phyloP scores from a whole-genome alignment of 2,329 filamentous ascomycete genomes.

The Proliferodiscus dingleyae region DNA sequence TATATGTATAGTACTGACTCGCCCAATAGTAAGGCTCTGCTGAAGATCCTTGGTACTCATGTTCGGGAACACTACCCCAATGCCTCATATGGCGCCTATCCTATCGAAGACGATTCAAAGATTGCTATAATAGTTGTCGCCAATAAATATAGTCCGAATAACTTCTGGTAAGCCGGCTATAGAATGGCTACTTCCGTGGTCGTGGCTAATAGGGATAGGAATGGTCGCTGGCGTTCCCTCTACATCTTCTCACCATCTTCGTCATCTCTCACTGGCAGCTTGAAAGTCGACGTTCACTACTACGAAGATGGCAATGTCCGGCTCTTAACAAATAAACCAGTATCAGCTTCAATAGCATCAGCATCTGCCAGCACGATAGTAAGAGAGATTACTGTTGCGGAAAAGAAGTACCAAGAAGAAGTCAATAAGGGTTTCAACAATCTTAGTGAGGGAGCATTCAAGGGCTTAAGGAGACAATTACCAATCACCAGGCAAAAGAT shows the following conservation, averaged over 20 bases:
- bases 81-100: constrained; percentile 77
- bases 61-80: constrained; percentile 84
- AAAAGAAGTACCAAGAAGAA: constrained; percentile 95
- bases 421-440: constrained; percentile 84
- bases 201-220: constrained; percentile 49
- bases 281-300: constrained; percentile 97
- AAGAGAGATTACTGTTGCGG: constrained; percentile 70
- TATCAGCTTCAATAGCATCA: constrained; percentile 57
- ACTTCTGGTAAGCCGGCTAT: constrained; percentile 70
- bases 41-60: constrained; percentile 72
- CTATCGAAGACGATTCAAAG: constrained; percentile 68
- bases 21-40: constrained; percentile 65
- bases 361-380: constrained; percentile 56
- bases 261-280: constrained; percentile 67
- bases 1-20: background rate
- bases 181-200: background rate
- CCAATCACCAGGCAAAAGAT: constrained; percentile 98
- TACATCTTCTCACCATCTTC: constrained; percentile 73
- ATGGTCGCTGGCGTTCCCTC: constrained; percentile 89
- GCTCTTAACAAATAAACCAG: constrained; percentile 78
- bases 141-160: constrained; percentile 96
- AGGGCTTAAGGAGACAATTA: constrained; percentile 83
- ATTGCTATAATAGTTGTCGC: constrained; percentile 81
- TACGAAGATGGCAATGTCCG: constrained; percentile 99
- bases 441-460: constrained; percentile 92